Percentiles rank a stretch among this genome's conserved stretches.
phyloP scores from a whole-genome alignment of 352 stramenopile species.

The Thraustochytrium striatum region DNA sequence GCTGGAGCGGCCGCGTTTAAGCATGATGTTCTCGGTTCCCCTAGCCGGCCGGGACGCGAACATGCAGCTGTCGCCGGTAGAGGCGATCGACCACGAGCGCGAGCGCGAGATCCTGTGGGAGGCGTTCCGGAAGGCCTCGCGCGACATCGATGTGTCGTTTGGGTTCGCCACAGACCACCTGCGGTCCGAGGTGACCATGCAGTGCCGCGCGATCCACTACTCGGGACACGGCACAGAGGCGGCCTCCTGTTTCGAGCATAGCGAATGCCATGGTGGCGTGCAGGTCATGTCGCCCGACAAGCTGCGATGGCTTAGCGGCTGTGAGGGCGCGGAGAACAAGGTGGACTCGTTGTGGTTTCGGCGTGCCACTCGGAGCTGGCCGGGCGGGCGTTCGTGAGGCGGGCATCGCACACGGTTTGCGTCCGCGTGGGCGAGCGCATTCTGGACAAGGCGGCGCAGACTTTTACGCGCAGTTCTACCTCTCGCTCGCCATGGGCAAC shows the following conservation, averaged over 20 bases:
- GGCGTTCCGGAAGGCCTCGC: slow-evolving; percentile 65
- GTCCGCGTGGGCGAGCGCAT: slow-evolving; percentile 65
- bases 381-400: slow-evolving; percentile 67
- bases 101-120: slow-evolving; percentile 65
- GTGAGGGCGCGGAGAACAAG: background rate
- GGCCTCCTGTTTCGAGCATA: slow-evolving; percentile 88
- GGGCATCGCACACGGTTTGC: slow-evolving; percentile 68
- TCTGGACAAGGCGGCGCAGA: slow-evolving; percentile 65
- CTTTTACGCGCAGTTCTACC: slow-evolving; percentile 70
- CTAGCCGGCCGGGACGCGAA: slow-evolving; percentile 82
- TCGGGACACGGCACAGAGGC: slow-evolving; percentile 86
- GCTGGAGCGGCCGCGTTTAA: slow-evolving; percentile 56
- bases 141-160: slow-evolving; percentile 81
- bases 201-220: slow-evolving; percentile 85
- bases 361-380: slow-evolving; percentile 66
- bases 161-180: slow-evolving; percentile 89
- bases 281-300: background rate
- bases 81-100: slow-evolving; percentile 64
- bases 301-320: background rate
- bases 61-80: slow-evolving; percentile 81
- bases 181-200: slow-evolving; percentile 79
- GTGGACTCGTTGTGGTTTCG: slow-evolving; percentile 68
- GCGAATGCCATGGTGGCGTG: background rate
- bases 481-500: slow-evolving; percentile 63
- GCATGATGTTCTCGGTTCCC: slow-evolving; percentile 86